Percentiles rank a stretch among this genome's conserved stretches.
Evolutionary conservation across 306 rosid genomes (phyloP).

Genomic region (Quercus suber): DNA sequence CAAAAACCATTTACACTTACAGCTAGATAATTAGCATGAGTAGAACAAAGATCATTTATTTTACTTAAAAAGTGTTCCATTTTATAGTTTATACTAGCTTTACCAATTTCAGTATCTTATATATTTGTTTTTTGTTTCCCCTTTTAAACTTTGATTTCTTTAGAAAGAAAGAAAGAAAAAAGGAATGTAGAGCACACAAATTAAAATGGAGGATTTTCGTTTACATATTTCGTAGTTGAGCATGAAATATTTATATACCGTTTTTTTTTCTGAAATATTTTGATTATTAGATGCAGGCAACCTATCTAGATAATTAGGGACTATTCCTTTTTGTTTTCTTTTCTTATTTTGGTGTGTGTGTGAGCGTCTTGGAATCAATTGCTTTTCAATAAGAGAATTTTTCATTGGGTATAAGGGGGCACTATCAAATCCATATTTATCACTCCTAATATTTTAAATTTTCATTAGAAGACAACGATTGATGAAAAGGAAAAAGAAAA

Average conservation of each 20-base stretch:
- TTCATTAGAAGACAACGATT: neutral
- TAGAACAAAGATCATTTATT: too few species aligned
- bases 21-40: neutral
- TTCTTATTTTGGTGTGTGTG: too few species aligned
- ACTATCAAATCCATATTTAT: neutral
- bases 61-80: too few species aligned
- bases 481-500: neutral
- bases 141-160: too few species aligned
- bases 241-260: neutral
- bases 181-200: too few species aligned
- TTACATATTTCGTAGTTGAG: neutral
- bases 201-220: too few species aligned
- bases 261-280: neutral
- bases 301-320: neutral
- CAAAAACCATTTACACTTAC: neutral
- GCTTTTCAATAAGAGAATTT: neutral
- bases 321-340: too few species aligned
- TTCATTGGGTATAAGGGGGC: neutral
- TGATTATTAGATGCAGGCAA: neutral
- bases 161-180: too few species aligned
- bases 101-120: too few species aligned
- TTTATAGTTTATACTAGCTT: too few species aligned
- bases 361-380: neutral
- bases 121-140: too few species aligned
- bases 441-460: neutral